Evolutionary conservation across 805 yeast species (phyloP).

Genomic region (Starmera amethionina): DNA sequence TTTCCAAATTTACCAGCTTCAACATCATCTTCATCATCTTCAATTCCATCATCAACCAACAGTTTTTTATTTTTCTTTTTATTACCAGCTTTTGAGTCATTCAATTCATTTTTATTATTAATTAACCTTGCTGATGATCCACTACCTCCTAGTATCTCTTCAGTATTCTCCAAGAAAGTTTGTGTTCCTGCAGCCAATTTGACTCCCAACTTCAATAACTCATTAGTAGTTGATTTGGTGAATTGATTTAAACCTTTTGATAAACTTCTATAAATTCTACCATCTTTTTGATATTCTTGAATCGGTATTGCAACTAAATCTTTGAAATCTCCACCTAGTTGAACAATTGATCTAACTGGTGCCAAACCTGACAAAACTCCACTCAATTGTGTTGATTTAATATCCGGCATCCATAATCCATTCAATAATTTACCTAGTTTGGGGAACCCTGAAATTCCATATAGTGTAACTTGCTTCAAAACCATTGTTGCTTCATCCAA

Average conservation of each 20-base stretch:
- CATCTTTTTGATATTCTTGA: slow-evolving; percentile 65
- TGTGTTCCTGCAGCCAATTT: slow-evolving; percentile 86
- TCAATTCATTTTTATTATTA: slow-evolving; percentile 4
- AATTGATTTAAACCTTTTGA: slow-evolving; percentile 70
- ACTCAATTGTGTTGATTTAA: slow-evolving; percentile 67
- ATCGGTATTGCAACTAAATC: slow-evolving; percentile 67
- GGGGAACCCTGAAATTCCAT: slow-evolving; percentile 73
- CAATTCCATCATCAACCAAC: slow-evolving; percentile 24
- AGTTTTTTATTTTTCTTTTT: slow-evolving; percentile 8
- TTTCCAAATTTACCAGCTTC: slow-evolving; percentile 10
- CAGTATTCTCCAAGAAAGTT: slow-evolving; percentile 67
- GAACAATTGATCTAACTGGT: slow-evolving; percentile 68
- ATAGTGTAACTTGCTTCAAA: slow-evolving; percentile 48
- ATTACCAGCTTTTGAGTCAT: slow-evolving; percentile 3
- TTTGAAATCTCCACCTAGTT: slow-evolving; percentile 69
- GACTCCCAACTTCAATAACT: slow-evolving; percentile 71
- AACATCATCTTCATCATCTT: slow-evolving; percentile 11
- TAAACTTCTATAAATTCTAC: slow-evolving; percentile 55
- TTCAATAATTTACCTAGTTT: slow-evolving; percentile 46
- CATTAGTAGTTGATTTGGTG: slow-evolving; percentile 71
- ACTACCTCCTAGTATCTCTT: slow-evolving; percentile 66
- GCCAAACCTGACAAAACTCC: slow-evolving; percentile 80
- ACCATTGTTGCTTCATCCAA: slow-evolving; percentile 76
- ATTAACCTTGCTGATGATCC: slow-evolving; percentile 43
- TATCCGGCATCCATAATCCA: slow-evolving; percentile 83